A percentile compares a stretch with the other conserved stretches of the same genome.
Evolutionary conservation across 2,329 filamentous ascomycete species (phyloP).

Genomic region (Phialophora macrospora): DNA sequence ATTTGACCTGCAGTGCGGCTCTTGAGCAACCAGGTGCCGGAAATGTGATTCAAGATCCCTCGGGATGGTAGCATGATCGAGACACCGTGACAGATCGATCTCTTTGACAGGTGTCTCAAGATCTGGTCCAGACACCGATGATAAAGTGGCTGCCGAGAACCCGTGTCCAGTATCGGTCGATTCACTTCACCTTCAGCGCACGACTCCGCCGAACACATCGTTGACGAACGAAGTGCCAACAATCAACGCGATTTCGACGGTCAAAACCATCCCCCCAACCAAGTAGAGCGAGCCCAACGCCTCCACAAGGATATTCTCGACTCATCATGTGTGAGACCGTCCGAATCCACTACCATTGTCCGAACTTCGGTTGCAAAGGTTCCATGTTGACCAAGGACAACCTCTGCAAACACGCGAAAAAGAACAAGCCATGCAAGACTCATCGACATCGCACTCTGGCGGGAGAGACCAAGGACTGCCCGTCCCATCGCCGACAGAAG

Average conservation of each 20-base stretch:
- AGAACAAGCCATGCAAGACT: constrained; percentile 24
- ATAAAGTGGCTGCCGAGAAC: neutral
- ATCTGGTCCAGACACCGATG: neutral
- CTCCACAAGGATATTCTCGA: neutral
- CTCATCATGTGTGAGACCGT: constrained; percentile 29
- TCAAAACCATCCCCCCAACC: neutral
- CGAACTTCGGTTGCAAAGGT: constrained; percentile 25
- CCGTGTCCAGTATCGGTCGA: neutral
- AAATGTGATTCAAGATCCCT: neutral
- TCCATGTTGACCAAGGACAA: constrained; percentile 7
- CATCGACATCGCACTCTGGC: constrained; percentile 21
- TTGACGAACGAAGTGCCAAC: neutral
- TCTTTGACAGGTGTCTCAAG: neutral
- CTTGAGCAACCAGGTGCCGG: neutral
- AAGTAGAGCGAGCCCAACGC: neutral
- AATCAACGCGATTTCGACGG: neutral
- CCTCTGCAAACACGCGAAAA: constrained; percentile 24
- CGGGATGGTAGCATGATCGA: constrained; percentile 1
- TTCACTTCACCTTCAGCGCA: neutral
- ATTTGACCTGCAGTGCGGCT: neutral
- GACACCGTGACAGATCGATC: neutral
- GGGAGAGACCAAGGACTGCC: constrained; percentile 26
- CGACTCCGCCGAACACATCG: neutral
- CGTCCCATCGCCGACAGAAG: constrained; percentile 19
- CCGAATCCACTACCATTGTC: constrained; percentile 25